phyloP scores from a whole-genome alignment of 306 rosid species.

The Quillaja saponaria region DNA sequence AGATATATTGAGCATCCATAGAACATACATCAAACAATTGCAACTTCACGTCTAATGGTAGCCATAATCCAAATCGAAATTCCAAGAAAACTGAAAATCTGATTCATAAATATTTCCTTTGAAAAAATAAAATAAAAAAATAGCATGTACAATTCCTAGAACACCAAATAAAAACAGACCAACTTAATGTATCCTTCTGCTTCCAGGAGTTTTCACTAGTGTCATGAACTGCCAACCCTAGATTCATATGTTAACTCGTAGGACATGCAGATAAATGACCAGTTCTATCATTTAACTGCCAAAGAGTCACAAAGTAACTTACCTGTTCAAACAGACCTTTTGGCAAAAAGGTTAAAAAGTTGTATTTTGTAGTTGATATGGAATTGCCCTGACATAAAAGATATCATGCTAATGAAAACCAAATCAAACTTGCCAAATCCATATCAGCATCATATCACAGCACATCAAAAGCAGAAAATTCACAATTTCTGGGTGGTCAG shows the following conservation, averaged over 20 bases:
- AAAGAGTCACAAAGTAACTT: constrained; percentile 36
- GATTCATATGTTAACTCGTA: constrained; percentile 13
- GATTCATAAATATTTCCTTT: background rate
- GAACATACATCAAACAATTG: too few relatives aligned
- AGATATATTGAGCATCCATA: too few relatives aligned
- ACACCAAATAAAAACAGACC: background rate
- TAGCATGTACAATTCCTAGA: background rate
- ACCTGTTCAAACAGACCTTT: constrained; percentile 98
- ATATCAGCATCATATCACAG: constrained; percentile 13
- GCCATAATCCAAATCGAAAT: background rate
- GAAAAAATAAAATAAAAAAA: constrained; percentile 8
- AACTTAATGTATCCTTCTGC: background rate
- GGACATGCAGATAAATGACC: background rate
- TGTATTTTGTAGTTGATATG: constrained; percentile 89
- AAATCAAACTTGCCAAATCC: background rate
- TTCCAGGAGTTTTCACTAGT: too few relatives aligned
- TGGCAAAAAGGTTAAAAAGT: constrained; percentile 78
- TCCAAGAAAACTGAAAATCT: background rate
- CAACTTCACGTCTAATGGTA: constrained; percentile 13
- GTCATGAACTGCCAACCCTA: background rate
- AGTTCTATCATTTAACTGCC: constrained; percentile 7
- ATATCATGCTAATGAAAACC: constrained; percentile 25
- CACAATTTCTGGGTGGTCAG: background rate
- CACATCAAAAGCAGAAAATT: constrained; percentile 20
- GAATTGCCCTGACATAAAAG: constrained; percentile 80